Evolutionary conservation across 2,329 filamentous ascomycete genomes (phyloP), one percentile per base, ranked within the genome.

Genomic region (Colletotrichum sp.): DNA sequence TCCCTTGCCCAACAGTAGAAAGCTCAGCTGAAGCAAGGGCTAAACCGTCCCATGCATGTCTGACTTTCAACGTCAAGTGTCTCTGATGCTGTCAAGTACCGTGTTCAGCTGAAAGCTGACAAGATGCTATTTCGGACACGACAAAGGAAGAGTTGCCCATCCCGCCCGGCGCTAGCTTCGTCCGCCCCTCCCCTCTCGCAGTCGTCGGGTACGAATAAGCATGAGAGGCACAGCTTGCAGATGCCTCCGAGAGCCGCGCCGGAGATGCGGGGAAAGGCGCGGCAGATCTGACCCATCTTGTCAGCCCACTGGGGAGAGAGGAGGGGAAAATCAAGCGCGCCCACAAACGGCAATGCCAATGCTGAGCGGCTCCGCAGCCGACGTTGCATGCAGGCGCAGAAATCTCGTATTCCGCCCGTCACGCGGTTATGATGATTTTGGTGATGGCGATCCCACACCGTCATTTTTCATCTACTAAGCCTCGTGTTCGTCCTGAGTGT

Each of bases 201-300:
- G 21, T 39, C 39, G 36, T 36, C 59, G 21, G 24, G 34, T 39
- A 16, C 18, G 71, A 26, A 18, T 62, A 32, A 63, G 39, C 24
- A 39, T 21, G 44, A 49, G n/a, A 49, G 44, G n/a, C 44, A 52
- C 44, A n/a, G 28, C 18, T 7, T 39, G 15, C 7, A 49, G 24
- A 36, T 52, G 16, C n/a, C 52, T 67, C 72, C 69, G 69, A 65
- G 34, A 57, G 36, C 63, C 52, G 62, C 72, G 24, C 69, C 39
- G 55, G 66, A 49, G 62, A 75, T 72, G 72, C 72, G 72, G 72
- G 69, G 72, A 57, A 67, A 26, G 34, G 32, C 49, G 30, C 52
- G 62, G 32, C 55, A 72, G 69, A 75, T 68, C 63, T 34, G 21
- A 15, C n/a, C 24, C 36, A 21, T 7, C 26, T 6, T 63, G 57